A percentile compares a stretch with the other conserved stretches of the same genome.
phyloP scores from a whole-genome alignment of 257 asterid genomes.

The Fraxinus pennsylvanica region DNA sequence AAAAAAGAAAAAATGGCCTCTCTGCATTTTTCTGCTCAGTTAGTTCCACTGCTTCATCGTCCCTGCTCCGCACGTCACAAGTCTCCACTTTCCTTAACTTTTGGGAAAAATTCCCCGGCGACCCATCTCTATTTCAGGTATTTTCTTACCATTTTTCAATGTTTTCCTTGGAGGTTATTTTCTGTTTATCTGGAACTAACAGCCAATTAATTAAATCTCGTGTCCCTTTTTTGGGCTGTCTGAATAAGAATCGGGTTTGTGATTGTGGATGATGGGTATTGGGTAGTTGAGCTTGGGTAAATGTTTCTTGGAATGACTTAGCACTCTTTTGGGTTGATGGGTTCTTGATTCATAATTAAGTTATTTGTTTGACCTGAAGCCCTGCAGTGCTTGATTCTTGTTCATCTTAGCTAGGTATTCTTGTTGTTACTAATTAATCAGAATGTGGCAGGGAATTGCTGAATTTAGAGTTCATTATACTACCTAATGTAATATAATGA shows the following conservation, averaged over 20 bases:
- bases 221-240: background rate
- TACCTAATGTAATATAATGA: background rate
- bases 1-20: conserved; percentile 31
- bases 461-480: background rate
- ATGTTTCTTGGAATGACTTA: background rate
- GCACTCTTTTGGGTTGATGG: background rate
- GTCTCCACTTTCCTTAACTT: conserved; percentile 12
- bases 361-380: background rate
- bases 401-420: background rate
- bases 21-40: conserved; percentile 27
- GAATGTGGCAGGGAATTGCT: background rate
- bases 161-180: background rate
- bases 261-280: background rate
- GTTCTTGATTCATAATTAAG: background rate
- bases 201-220: background rate
- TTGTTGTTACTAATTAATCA: background rate
- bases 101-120: background rate
- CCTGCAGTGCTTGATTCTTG: background rate
- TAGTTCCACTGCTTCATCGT: conserved; percentile 32
- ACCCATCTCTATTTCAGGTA: conserved; percentile 34
- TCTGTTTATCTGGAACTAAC: background rate
- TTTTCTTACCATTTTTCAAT: no score
- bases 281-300: conserved; percentile 14
- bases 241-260: conserved; percentile 9
- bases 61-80: conserved; percentile 25